Percentiles rank a stretch among this genome's conserved stretches.
These are phyloP conservation scores for Liquidambar formosana DNA, from an alignment of 164 flowering plant genomes.

Conservation along the genomic window DNA sequence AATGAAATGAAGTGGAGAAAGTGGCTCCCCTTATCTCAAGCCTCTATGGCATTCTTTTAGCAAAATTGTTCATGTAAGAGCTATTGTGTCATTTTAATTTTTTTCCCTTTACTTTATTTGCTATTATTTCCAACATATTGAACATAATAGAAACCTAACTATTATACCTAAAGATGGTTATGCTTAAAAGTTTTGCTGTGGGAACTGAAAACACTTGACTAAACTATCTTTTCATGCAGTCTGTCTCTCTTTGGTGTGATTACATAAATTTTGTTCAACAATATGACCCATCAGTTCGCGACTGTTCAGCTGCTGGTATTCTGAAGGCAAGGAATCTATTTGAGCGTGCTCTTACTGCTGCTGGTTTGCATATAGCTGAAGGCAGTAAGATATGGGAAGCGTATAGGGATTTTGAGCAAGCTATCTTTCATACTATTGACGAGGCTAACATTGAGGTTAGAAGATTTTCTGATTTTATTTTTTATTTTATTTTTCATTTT, in stretches of 20 bases:
- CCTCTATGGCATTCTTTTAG: too few species aligned
- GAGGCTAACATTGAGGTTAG: slow-evolving; percentile 58
- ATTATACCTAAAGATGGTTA: background rate
- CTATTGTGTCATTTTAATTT: background rate
- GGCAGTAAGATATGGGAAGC: slow-evolving; percentile 87
- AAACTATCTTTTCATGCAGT: slow-evolving; percentile 53
- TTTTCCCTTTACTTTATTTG: background rate
- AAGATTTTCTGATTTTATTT: background rate
- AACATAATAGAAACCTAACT: background rate
- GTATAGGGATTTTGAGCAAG: slow-evolving; percentile 81
- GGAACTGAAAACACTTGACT: slow-evolving; percentile 1
- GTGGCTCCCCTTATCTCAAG: too few species aligned
- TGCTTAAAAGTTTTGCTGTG: background rate
- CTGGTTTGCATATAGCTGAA: slow-evolving; percentile 81
- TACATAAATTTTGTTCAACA: slow-evolving; percentile 77
- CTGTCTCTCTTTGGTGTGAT: slow-evolving; percentile 87
- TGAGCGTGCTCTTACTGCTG: slow-evolving; percentile 90
- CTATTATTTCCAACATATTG: background rate
- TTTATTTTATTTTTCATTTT: background rate
- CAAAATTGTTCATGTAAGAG: too few species aligned
- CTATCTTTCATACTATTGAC: slow-evolving; percentile 49
- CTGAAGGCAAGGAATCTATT: slow-evolving; percentile 70
- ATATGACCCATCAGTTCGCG: slow-evolving; percentile 54
- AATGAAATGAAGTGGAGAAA: too few species aligned
- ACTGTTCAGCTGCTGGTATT: slow-evolving; percentile 57